Evolutionary conservation across 73 alveolate species (phyloP).

Genomic region (Paramecium sonneborni): DNA sequence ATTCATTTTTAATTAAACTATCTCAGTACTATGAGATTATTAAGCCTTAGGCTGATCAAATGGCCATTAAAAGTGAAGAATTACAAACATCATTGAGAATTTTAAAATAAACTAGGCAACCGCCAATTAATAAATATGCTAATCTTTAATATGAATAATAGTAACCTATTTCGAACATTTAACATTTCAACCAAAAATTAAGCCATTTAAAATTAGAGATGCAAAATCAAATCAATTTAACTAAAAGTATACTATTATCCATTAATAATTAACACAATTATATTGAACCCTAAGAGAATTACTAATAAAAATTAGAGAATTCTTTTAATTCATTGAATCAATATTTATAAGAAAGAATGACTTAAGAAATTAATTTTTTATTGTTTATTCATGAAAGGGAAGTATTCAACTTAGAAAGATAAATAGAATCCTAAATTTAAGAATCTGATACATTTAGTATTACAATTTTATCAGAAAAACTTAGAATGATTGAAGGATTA

Average conservation of each 20-base stretch:
- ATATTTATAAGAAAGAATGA: neutral
- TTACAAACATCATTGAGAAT: neutral
- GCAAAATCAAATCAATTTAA: neutral
- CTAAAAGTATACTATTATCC: neutral
- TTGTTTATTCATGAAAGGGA: neutral
- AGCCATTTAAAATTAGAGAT: neutral
- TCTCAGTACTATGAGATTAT: neutral
- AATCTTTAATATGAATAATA: neutral
- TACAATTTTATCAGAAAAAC: neutral
- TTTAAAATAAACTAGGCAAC: neutral
- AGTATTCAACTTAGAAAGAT: neutral
- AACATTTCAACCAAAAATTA: neutral
- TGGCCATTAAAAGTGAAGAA: neutral
- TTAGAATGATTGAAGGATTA: neutral
- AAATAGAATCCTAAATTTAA: neutral
- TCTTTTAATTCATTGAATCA: neutral
- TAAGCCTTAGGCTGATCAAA: neutral
- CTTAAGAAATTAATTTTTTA: neutral
- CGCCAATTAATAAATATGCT: neutral
- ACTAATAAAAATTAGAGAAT: neutral
- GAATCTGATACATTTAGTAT: neutral
- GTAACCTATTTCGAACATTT: neutral
- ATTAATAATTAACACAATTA: neutral
- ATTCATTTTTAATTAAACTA: neutral
- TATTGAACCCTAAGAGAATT: neutral